phyloP scores from a whole-genome alignment of 805 yeast genomes.

The Metschnikowia amazonensis region DNA sequence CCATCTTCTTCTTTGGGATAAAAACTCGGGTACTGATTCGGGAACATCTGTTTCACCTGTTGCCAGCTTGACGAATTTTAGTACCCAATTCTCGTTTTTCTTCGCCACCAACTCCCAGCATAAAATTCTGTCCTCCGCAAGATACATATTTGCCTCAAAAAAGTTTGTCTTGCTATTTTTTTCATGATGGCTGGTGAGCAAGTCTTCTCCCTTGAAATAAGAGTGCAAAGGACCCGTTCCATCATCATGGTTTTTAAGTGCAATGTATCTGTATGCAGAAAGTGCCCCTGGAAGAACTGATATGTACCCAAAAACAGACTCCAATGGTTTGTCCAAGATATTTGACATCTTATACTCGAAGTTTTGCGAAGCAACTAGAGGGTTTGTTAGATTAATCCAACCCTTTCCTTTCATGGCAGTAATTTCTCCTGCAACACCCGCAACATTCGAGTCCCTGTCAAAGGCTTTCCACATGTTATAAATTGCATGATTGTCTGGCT shows the following conservation, averaged over 20 bases:
- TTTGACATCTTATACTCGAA: constrained; percentile 98
- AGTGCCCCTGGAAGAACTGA: constrained; percentile 94
- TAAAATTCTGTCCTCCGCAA: constrained; percentile 29
- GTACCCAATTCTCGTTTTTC: constrained; percentile 26
- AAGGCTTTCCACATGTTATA: constrained; percentile 97
- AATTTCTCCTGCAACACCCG: constrained; percentile 99
- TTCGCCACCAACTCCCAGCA: constrained; percentile 31
- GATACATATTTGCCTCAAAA: constrained; percentile 71
- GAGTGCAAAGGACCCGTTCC: constrained; percentile 90
- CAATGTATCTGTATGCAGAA: constrained; percentile 89
- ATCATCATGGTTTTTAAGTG: constrained; percentile 76
- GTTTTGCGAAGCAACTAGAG: constrained; percentile 92
- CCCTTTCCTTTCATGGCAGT: constrained; percentile 91
- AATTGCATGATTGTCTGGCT: constrained; percentile 82
- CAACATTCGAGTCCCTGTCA: constrained; percentile 93
- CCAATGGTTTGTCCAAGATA: constrained; percentile 90
- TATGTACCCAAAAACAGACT: constrained; percentile 88
- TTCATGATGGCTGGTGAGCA: constrained; percentile 28
- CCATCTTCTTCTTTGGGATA: constrained; percentile 30
- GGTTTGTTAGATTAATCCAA: constrained; percentile 78
- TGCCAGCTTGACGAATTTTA: constrained; percentile 29
- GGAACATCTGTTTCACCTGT: constrained; percentile 32
- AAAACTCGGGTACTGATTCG: constrained; percentile 24
- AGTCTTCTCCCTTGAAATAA: constrained; percentile 83
- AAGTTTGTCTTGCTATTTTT: constrained; percentile 59